Conservation (phyloP, 345 rosid genomes). For the Eucalyptus marginata region DNA sequence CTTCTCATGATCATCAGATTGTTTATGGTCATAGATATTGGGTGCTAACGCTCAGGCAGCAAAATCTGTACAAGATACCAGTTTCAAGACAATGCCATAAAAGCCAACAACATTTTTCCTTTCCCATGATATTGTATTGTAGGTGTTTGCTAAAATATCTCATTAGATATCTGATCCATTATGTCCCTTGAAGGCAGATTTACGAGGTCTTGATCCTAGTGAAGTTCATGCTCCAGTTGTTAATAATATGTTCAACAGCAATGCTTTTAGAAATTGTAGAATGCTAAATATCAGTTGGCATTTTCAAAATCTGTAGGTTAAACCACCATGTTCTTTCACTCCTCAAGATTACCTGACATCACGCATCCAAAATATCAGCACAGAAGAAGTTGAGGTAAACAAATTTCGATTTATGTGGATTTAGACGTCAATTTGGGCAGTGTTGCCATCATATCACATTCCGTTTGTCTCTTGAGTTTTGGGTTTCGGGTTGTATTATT, state of each 20-base stretch:
- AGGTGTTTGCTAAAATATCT: no score
- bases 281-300: not conserved
- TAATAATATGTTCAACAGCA: not conserved
- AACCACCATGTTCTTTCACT: conserved; percentile 45
- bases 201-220: conserved; percentile 85
- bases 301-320: conserved; percentile 19
- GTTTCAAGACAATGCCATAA: not conserved
- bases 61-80: not conserved
- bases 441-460: not conserved
- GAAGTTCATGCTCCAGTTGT: conserved; percentile 92
- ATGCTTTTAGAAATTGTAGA: no score
- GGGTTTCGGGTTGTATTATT: no score
- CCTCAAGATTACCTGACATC: conserved; percentile 64
- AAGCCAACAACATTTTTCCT: not conserved
- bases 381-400: conserved; percentile 48
- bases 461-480: not conserved
- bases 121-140: no score
- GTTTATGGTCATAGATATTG: not conserved
- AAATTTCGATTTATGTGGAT: not conserved
- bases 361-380: conserved; percentile 92
- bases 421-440: not conserved
- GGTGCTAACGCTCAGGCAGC: not conserved
- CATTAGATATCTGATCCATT: not conserved
- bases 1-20: not conserved
- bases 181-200: conserved; percentile 53